phyloP scores from a whole-genome alignment of 129 eudicot species.

The Mikania micrantha region DNA sequence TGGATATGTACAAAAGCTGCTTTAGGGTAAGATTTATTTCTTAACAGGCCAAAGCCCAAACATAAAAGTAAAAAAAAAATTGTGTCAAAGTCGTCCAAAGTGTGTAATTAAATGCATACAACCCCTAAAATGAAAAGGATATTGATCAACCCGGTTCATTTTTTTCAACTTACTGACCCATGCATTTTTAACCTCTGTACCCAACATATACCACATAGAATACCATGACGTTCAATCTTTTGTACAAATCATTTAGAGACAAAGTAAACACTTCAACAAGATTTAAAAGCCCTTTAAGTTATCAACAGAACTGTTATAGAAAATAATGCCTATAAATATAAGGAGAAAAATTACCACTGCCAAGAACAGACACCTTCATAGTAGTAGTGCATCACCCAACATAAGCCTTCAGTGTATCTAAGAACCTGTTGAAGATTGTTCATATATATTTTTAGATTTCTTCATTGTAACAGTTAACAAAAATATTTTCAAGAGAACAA shows the following conservation, averaged over 20 bases:
- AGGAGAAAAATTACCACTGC: conserved; percentile 56
- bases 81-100: background rate
- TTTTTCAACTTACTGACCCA: background rate
- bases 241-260: background rate
- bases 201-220: background rate
- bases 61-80: background rate
- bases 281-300: conserved; percentile 8
- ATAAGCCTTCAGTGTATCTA: conserved; percentile 84
- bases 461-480: background rate
- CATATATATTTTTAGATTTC: background rate
- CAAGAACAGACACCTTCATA: conserved; percentile 99
- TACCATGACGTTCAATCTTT: background rate
- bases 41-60: background rate
- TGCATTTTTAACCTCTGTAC: background rate
- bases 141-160: background rate
- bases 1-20: background rate
- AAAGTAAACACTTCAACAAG: background rate
- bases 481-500: background rate
- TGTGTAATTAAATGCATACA: background rate
- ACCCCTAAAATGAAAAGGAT: background rate
- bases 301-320: background rate
- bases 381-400: conserved; percentile 99
- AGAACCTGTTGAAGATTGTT: conserved; percentile 39
- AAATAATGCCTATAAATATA: conserved; percentile 2
- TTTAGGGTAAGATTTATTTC: background rate